phyloP scores from a whole-genome alignment of 352 stramenopile genomes.

The Phytopythium boreale region DNA sequence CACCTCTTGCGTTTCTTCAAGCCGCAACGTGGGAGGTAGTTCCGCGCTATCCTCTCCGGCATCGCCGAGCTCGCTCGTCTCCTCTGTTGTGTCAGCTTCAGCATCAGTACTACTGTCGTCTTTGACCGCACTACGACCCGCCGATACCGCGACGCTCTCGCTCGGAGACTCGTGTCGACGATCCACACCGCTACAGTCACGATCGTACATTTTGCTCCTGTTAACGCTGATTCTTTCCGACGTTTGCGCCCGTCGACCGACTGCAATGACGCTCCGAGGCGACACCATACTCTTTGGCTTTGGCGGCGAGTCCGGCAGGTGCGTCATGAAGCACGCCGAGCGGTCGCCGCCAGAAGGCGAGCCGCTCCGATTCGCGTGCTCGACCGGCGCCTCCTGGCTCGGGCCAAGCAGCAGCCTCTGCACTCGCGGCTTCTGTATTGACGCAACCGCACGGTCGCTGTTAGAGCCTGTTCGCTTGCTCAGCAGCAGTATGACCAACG shows the following conservation, averaged over 20 bases:
- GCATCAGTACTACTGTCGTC: background rate
- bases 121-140: background rate
- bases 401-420: slow-evolving; percentile 29
- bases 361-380: background rate
- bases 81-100: background rate
- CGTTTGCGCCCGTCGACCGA: background rate
- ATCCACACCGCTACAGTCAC: background rate
- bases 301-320: slow-evolving; percentile 54
- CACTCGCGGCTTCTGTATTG: slow-evolving; percentile 37
- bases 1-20: background rate
- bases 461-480: background rate
- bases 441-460: background rate
- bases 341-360: background rate
- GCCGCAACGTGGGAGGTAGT: too few species aligned
- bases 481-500: too few species aligned
- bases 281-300: slow-evolving; percentile 6
- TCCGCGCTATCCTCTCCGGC: background rate
- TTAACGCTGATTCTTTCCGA: background rate
- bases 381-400: slow-evolving; percentile 16
- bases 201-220: background rate
- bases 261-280: background rate
- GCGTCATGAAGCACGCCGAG: slow-evolving; percentile 36
- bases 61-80: background rate
- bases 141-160: background rate
- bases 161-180: background rate